These are phyloP conservation scores for Fusarium sp. DNA, from an alignment of 2,329 filamentous ascomycete genomes.

Conservation along the genomic window DNA sequence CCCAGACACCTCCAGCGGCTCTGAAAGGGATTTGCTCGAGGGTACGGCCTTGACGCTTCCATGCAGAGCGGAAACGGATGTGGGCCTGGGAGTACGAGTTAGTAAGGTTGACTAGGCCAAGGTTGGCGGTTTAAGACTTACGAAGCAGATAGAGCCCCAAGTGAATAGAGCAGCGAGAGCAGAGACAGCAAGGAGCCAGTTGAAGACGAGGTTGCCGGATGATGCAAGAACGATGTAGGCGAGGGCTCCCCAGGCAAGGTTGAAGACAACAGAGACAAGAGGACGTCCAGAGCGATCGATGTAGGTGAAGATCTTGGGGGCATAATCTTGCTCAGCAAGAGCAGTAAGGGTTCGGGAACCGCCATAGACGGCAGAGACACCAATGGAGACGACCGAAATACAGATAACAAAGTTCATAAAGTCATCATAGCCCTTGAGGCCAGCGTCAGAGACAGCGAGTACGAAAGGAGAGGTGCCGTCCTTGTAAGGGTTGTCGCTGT, in stretches of 20 bases:
- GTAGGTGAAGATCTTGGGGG: constrained; percentile 65
- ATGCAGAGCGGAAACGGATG: constrained; percentile 75
- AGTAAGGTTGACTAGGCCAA: fast-evolving
- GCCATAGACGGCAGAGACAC: constrained; percentile 67
- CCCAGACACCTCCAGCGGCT: constrained; percentile 69
- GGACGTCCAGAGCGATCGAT: constrained; percentile 67
- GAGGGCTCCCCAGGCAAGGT: constrained; percentile 62
- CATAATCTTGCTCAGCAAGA: constrained; percentile 68
- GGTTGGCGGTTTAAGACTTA: background rate
- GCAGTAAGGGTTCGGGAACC: constrained; percentile 68
- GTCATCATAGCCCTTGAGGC: constrained; percentile 60
- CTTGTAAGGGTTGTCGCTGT: constrained; percentile 43
- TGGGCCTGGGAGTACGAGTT: constrained; percentile 52
- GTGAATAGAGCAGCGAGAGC: constrained; percentile 73
- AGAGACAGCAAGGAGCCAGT: constrained; percentile 74
- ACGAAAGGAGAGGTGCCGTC: constrained; percentile 64
- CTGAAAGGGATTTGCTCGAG: constrained; percentile 75
- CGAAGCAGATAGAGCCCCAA: constrained; percentile 73
- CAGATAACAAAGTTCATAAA: constrained; percentile 69
- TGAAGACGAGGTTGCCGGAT: constrained; percentile 66
- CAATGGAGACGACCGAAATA: constrained; percentile 66
- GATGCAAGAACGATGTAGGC: constrained; percentile 61
- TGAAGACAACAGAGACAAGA: constrained; percentile 59
- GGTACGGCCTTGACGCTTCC: constrained; percentile 68
- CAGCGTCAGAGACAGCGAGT: constrained; percentile 61